These are phyloP conservation scores for Phytophthora sp. DNA, from an alignment of 352 stramenopile species.

Conservation along the genomic window DNA sequence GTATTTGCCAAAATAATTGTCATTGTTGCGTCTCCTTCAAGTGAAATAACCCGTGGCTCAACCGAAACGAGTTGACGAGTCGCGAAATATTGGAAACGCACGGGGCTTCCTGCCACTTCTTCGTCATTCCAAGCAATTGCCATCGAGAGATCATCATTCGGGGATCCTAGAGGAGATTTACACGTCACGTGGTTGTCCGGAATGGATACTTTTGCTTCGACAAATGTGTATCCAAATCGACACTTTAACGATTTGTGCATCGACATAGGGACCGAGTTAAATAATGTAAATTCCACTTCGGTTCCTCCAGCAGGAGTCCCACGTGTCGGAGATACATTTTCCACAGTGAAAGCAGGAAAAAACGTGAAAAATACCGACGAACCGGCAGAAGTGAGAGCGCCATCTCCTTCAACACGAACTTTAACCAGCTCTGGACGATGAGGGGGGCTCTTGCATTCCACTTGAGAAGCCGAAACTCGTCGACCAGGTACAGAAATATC, in stretches of 20 bases:
- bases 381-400: slow-evolving; percentile 8
- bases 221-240: slow-evolving; percentile 34
- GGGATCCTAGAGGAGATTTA: slow-evolving; percentile 14
- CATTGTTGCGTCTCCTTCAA: slow-evolving; percentile 29
- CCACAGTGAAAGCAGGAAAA: slow-evolving; percentile 38
- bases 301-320: slow-evolving; percentile 36
- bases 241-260: slow-evolving; percentile 25
- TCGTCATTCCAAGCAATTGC: slow-evolving; percentile 34
- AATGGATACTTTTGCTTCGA: slow-evolving; percentile 13
- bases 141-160: slow-evolving; percentile 23
- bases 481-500: slow-evolving; percentile 15
- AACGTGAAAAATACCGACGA: slow-evolving; percentile 36
- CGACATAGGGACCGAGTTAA: slow-evolving; percentile 11
- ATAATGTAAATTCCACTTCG: slow-evolving; percentile 35
- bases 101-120: slow-evolving; percentile 23
- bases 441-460: slow-evolving; percentile 38
- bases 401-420: slow-evolving; percentile 25
- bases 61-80: slow-evolving; percentile 34
- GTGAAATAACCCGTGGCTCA: slow-evolving; percentile 28
- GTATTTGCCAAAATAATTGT: slow-evolving; percentile 23
- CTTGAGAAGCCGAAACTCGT: slow-evolving; percentile 15
- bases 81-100: slow-evolving; percentile 37
- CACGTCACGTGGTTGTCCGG: slow-evolving; percentile 30
- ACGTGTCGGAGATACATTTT: slow-evolving; percentile 22
- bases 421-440: slow-evolving; percentile 22